Evolutionary conservation across 164 flowering plant species (phyloP), one percentile per base, ranked within the genome.

Genomic region (Magnolia changhungtana): DNA sequence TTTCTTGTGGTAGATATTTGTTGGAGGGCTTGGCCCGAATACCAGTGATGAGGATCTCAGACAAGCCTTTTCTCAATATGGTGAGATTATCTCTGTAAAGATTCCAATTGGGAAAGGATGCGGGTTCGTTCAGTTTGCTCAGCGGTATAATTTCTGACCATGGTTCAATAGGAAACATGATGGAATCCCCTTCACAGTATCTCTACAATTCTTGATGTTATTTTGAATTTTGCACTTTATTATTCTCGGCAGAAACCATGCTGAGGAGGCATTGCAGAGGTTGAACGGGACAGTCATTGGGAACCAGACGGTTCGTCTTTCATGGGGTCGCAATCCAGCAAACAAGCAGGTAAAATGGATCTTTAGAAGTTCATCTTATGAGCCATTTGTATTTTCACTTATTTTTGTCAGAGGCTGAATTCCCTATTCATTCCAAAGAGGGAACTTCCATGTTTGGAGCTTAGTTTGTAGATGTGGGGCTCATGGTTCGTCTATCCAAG

Each of bases 321-420:
- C 98, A 65, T 95, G 98, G 98, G 98, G 98, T 37, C 97, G 97
- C 21, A 95, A 90, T 82, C 93, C 97, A 72, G 98, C 91, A 58
- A 95, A 91, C 81, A 95, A 91, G 83, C 97, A 93, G 95, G 98
- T 83, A 80, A 58, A 27, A 7, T 50, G 4, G 74, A 49, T 27
- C 29, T 27, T 27, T 27, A 27, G 29, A 27, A 27, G 29, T 27
- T 27, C 29, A 27, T 27, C 29, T 27, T 27, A 27, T 27, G 29
- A 27, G 29, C 29, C 29, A 27, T 27, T 27, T 27, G 29, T 37
- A 37, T 37, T 37, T 37, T 37, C 45, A 37, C 45, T 37, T 5
- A 37, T 37, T 37, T 37, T 37, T 37, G 45, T 37, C 45, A 5
- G 45, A 37, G 45, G 45, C 45, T 37, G 45, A 37, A 37, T 37